phyloP scores from a whole-genome alignment of 2,329 filamentous ascomycete species.

The Cladosporium colombiae region DNA sequence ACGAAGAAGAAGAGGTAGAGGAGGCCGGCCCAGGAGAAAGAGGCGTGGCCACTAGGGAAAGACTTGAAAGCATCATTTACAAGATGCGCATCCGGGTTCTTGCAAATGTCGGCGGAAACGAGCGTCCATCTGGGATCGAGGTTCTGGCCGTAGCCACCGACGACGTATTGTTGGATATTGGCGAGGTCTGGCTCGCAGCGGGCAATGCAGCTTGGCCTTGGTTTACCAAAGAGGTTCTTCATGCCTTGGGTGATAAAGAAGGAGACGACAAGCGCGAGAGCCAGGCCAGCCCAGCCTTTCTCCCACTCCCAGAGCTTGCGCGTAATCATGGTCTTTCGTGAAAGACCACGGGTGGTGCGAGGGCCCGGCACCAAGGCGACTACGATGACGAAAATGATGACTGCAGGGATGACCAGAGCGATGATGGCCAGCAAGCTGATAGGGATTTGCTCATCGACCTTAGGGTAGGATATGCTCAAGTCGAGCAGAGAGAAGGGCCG shows the following conservation, averaged over 20 bases:
- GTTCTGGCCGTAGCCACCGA: constrained; percentile 61
- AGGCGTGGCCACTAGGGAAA: constrained; percentile 77
- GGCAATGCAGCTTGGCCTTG: constrained; percentile 63
- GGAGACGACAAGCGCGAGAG: constrained; percentile 67
- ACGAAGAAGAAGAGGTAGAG: constrained; percentile 86
- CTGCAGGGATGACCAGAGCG: constrained; percentile 62
- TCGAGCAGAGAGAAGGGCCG: constrained; percentile 73
- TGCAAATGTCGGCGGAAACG: constrained; percentile 77
- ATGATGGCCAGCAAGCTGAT: constrained; percentile 66
- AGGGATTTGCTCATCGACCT: constrained; percentile 70
- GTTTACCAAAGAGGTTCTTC: constrained; percentile 72
- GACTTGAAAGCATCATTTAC: constrained; percentile 81
- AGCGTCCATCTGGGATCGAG: constrained; percentile 63
- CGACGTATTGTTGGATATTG: constrained; percentile 59
- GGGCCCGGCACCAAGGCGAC: constrained; percentile 71
- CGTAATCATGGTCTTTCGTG: constrained; percentile 64
- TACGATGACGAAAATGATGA: constrained; percentile 68
- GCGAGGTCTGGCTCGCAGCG: constrained; percentile 75
- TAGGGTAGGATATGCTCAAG: constrained; percentile 77
- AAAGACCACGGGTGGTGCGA: constrained; percentile 50
- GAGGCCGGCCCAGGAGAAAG: constrained; percentile 73
- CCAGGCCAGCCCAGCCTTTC: constrained; percentile 78
- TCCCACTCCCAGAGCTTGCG: constrained; percentile 91
- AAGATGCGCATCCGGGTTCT: constrained; percentile 59
- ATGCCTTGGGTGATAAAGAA: constrained; percentile 83